Conservation (phyloP, 306 rosid genomes). For the Fragaria vesca region DNA sequence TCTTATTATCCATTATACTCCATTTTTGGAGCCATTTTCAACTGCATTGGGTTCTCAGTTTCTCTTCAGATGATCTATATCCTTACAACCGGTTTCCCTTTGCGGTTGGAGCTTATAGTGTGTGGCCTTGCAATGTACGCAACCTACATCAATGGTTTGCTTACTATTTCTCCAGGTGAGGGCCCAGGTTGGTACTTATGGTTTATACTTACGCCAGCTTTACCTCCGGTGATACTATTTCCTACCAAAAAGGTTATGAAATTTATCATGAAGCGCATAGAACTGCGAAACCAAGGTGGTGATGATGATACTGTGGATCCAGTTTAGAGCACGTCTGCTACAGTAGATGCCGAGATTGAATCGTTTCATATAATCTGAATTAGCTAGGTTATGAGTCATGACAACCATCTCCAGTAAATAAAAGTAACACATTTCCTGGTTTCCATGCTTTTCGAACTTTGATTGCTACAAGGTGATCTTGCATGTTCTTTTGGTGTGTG, state of each 20-base stretch:
- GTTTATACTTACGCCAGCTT: background rate
- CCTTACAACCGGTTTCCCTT: conserved; percentile 1
- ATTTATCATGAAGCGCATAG: too few species aligned
- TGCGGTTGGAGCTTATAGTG: background rate
- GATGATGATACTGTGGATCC: background rate
- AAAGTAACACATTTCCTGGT: background rate
- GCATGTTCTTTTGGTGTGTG: background rate
- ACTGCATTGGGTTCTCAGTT: conserved; percentile 29
- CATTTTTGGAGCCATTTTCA: background rate
- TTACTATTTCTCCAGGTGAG: conserved; percentile 1
- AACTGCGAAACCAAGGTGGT: too few species aligned
- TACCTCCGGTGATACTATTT: background rate
- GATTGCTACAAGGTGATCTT: background rate
- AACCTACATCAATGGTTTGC: conserved; percentile 1
- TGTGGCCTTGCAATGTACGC: conserved; percentile 1
- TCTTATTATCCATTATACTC: background rate
- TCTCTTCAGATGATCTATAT: conserved; percentile 14
- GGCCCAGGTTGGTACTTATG: background rate
- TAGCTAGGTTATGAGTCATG: background rate
- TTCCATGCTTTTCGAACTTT: background rate
- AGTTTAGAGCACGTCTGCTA: too few species aligned
- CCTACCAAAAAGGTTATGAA: background rate
- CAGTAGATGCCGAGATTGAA: background rate
- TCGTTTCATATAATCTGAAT: background rate
- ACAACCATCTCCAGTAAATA: background rate